Evolutionary conservation across 306 rosid genomes (phyloP).

Genomic region (Oxytropis ochrocephala): DNA sequence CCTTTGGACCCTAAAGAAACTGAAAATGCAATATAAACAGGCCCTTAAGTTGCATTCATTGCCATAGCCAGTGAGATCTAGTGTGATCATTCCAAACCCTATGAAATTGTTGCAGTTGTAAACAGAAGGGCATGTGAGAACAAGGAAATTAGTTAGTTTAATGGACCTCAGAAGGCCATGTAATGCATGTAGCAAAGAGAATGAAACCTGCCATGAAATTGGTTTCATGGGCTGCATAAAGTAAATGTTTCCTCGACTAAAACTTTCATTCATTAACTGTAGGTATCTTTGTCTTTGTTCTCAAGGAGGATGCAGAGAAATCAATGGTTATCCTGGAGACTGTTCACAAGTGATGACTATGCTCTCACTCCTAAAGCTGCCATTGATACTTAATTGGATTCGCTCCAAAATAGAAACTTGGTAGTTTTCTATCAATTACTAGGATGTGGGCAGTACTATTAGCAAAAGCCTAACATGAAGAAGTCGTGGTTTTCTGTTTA

Average conservation of each 20-base stretch:
- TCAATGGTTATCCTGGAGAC: conserved; percentile 30
- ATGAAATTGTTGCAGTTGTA: conserved; percentile 30
- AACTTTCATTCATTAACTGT: neutral
- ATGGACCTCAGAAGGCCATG: conserved; percentile 29
- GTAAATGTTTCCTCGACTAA: neutral
- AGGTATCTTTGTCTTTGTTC: conserved; percentile 43
- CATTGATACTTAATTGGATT: neutral
- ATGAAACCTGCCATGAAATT: conserved; percentile 13
- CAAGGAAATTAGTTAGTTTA: conserved; percentile 16
- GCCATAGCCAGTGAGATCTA: conserved; percentile 34
- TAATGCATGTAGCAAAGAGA: conserved; percentile 21
- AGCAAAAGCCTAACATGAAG: neutral
- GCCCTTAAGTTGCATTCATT: conserved; percentile 26
- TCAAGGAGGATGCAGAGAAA: conserved; percentile 36
- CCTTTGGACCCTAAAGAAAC: too few species aligned
- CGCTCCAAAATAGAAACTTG: conserved; percentile 6
- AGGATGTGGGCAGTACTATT: neutral
- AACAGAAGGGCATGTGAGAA: conserved; percentile 23
- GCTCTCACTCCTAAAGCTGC: conserved; percentile 17
- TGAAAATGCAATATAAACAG: too few species aligned
- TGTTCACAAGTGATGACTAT: neutral
- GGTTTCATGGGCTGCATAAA: neutral
- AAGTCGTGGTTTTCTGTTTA: neutral
- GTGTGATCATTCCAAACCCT: conserved; percentile 21
- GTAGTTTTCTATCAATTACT: neutral